Conservation (phyloP, 1,284 basidiomycete species). For the Phaffia rhodozyma region DNA sequence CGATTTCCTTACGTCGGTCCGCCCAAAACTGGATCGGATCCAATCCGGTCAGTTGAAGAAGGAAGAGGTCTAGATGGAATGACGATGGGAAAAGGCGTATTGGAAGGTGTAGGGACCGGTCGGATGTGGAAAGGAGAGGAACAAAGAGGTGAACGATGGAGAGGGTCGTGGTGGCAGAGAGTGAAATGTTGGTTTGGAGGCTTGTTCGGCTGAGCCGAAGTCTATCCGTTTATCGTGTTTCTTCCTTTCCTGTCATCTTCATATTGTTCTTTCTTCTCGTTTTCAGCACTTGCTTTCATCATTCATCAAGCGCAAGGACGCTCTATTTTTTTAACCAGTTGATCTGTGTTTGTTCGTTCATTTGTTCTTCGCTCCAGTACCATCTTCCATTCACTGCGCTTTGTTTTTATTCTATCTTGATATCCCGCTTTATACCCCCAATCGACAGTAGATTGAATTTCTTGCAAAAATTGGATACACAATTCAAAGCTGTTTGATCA, state of each 20-base stretch:
- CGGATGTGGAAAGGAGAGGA: slow-evolving; percentile 11
- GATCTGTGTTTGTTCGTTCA: too few relatives aligned
- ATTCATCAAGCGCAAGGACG: background rate
- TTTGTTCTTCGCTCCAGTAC: too few relatives aligned
- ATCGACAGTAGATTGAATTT: too few relatives aligned
- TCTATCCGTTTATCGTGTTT: background rate
- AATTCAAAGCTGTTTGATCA: too few relatives aligned
- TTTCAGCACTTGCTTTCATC: background rate
- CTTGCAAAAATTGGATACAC: too few relatives aligned
- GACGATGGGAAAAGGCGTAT: slow-evolving; percentile 3
- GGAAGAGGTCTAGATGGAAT: slow-evolving; percentile 2
- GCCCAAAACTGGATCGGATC: background rate
- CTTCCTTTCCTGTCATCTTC: background rate
- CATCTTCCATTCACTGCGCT: too few relatives aligned
- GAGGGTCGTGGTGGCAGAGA: slow-evolving; percentile 7
- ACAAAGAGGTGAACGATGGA: slow-evolving; percentile 5
- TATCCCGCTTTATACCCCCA: too few relatives aligned
- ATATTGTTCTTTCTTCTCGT: background rate
- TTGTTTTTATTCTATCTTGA: too few relatives aligned
- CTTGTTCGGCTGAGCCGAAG: background rate
- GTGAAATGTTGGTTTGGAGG: slow-evolving; percentile 4
- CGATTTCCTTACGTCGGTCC: slow-evolving; percentile 9
- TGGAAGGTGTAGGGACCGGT: slow-evolving; percentile 11
- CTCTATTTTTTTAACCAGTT: too few relatives aligned
- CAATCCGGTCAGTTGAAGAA: background rate